A percentile compares a stretch with the other conserved stretches of the same genome.
These are phyloP conservation scores for Alternaria sp. DNA, from an alignment of 2,329 filamentous ascomycete genomes.

Conservation along the genomic window DNA sequence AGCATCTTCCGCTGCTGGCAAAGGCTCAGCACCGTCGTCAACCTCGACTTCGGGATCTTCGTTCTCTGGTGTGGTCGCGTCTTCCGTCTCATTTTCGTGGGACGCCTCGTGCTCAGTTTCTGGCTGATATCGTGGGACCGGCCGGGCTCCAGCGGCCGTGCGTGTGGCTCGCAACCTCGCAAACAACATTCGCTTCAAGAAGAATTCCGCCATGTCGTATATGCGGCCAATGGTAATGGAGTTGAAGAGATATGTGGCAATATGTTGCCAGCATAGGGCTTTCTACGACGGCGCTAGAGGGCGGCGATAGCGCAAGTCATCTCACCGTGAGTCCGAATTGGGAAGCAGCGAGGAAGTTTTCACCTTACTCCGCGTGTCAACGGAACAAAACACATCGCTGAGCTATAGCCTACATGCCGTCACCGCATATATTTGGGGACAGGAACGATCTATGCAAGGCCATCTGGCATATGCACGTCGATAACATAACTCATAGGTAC, in stretches of 20 bases:
- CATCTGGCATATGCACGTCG: background rate
- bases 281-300: background rate
- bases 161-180: background rate
- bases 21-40: background rate
- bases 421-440: background rate
- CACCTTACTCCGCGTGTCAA: background rate
- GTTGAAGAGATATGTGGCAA: background rate
- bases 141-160: too few relatives aligned
- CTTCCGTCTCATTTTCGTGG: background rate
- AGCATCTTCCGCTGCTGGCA: background rate
- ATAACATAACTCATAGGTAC: background rate
- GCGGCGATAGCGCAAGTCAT: background rate
- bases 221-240: background rate
- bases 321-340: background rate
- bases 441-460: background rate
- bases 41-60: background rate
- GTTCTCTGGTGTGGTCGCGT: background rate
- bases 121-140: background rate
- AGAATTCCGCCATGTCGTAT: background rate
- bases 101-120: background rate
- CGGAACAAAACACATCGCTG: too few relatives aligned
- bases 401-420: background rate
- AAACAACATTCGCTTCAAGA: background rate
- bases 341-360: background rate
- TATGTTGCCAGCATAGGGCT: too few relatives aligned